Evolutionary conservation across 1,139 yeast species (phyloP).

Genomic region (Pichia sp.): DNA sequence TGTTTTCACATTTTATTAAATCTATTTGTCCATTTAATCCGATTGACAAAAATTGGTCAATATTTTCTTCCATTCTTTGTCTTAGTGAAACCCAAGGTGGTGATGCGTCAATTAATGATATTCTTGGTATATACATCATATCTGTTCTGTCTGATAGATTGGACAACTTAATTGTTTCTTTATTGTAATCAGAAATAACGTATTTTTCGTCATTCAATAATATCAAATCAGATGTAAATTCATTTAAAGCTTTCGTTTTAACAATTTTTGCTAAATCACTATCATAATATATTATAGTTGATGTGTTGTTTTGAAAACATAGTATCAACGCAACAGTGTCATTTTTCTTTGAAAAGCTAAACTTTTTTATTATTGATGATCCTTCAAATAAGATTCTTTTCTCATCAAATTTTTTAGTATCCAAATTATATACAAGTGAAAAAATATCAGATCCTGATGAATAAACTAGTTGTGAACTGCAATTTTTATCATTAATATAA

Average conservation of each 20-base stretch:
- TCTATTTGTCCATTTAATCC: conserved; percentile 49
- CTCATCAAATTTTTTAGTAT: not conserved
- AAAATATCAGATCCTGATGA: not conserved
- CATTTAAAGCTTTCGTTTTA: not conserved
- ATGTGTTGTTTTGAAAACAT: not conserved
- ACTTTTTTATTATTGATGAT: not conserved
- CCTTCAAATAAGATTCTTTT: not conserved
- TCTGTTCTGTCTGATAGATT: not conserved
- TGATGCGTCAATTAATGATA: conserved; percentile 30
- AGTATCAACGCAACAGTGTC: not conserved
- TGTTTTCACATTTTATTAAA: conserved; percentile 18
- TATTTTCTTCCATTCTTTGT: not conserved
- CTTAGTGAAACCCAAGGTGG: conserved; percentile 33
- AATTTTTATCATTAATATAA: not conserved
- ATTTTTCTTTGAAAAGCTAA: not conserved
- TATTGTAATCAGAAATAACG: not conserved
- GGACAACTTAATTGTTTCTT: not conserved
- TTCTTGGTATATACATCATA: conserved; percentile 34
- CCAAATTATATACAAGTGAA: not conserved
- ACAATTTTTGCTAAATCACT: not conserved
- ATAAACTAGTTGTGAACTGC: not conserved
- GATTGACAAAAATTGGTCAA: conserved; percentile 30
- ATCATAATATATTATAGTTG: not conserved
- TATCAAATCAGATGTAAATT: conserved; percentile 2
- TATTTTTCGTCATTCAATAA: not conserved